Percentiles rank a stretch among this genome's conserved stretches.
These are phyloP conservation scores for Cutaneotrichosporon arboriforme DNA, from an alignment of 1,284 basidiomycete genomes.

Conservation along the genomic window DNA sequence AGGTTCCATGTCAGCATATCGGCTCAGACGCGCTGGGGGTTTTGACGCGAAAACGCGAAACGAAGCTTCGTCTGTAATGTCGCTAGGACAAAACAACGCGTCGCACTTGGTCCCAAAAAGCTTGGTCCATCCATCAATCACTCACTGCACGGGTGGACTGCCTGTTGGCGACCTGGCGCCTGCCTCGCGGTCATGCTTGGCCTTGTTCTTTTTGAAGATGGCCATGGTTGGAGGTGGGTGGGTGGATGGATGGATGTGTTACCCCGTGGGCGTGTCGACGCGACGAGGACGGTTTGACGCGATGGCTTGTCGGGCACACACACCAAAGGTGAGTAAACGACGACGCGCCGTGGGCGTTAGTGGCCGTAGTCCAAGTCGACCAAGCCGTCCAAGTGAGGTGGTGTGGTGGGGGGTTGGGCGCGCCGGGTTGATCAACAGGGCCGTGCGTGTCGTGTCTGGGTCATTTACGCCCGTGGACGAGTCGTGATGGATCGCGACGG, in stretches of 20 bases:
- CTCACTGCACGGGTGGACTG: constrained; percentile 17
- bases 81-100: neutral
- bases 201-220: constrained; percentile 23
- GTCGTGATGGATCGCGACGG: too few species aligned
- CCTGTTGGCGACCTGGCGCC: constrained; percentile 19
- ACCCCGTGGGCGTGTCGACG: neutral
- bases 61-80: too few species aligned
- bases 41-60: neutral
- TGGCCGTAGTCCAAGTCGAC: too few species aligned
- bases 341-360: too few species aligned
- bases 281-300: neutral
- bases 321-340: too few species aligned
- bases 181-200: constrained; percentile 16
- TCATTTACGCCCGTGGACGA: too few species aligned
- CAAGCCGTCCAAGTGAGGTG: too few species aligned
- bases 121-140: neutral
- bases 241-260: neutral
- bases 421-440: neutral
- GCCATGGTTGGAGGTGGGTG: too few species aligned
- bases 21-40: neutral
- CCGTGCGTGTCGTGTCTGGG: constrained; percentile 1
- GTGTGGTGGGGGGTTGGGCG: too few species aligned
- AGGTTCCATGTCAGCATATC: neutral
- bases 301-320: neutral
- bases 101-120: neutral